Evolutionary conservation across 2,329 filamentous ascomycete genomes (phyloP).

Genomic region (Hypoxylon sp.): DNA sequence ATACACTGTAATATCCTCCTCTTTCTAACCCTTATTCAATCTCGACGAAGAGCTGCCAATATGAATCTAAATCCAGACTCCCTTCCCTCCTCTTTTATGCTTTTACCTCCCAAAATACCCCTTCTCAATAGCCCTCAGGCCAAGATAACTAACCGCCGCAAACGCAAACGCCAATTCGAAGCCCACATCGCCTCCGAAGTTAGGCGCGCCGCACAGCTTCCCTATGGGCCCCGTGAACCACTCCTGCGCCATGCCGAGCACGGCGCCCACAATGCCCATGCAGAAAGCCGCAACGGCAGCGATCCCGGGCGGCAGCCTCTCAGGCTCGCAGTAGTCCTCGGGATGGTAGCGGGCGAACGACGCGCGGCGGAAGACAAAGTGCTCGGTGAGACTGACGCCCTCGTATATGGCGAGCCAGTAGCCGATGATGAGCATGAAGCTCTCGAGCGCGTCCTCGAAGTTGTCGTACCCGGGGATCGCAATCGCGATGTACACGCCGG

Average conservation of each 20-base stretch:
- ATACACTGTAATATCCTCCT: not conserved
- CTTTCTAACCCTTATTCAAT: not conserved
- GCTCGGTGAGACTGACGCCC: constrained; percentile 75
- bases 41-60: not conserved
- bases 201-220: constrained; percentile 66
- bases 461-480: constrained; percentile 78
- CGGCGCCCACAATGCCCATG: constrained; percentile 75
- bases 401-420: constrained; percentile 85
- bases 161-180: constrained; percentile 52
- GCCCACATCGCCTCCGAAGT: constrained; percentile 48
- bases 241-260: constrained; percentile 78
- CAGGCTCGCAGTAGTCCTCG: constrained; percentile 70
- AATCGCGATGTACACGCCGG: constrained; percentile 76
- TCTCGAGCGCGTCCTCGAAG: constrained; percentile 75
- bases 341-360: constrained; percentile 73
- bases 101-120: constrained; percentile 29
- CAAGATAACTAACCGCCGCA: constrained; percentile 43
- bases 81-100: not conserved
- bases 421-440: constrained; percentile 78
- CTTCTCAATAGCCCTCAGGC: constrained; percentile 45
- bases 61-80: not conserved
- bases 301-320: constrained; percentile 73
- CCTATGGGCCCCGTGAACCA: constrained; percentile 80
- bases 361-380: constrained; percentile 77
- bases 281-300: constrained; percentile 75